A percentile compares a stretch with the other conserved stretches of the same genome.
phyloP scores from a whole-genome alignment of 352 stramenopile genomes.

The Pythium vanterpoolii region DNA sequence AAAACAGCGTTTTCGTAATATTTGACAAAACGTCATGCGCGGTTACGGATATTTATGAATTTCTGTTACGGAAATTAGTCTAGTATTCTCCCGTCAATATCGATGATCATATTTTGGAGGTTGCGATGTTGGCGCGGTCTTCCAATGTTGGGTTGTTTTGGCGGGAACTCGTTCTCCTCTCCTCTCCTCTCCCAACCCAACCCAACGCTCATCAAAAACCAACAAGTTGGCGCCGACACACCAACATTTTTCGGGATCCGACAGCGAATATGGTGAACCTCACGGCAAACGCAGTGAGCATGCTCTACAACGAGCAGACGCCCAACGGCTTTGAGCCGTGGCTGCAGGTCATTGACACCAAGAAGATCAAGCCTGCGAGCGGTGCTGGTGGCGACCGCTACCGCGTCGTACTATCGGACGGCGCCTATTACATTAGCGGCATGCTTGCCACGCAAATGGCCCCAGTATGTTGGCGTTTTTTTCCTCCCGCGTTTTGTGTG shows the following conservation, averaged over 20 bases:
- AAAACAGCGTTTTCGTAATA: not conserved
- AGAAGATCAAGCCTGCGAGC: constrained; percentile 84
- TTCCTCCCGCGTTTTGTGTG: not conserved
- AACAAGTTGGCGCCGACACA: constrained; percentile 8
- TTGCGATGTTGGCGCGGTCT: not conserved
- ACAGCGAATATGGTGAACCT: constrained; percentile 69
- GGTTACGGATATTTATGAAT: no score
- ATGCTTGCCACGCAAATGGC: constrained; percentile 85
- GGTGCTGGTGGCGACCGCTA: constrained; percentile 75
- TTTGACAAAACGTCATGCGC: constrained; percentile 2
- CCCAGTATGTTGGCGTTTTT: constrained; percentile 37
- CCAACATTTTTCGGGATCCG: constrained; percentile 6
- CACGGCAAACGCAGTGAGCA: constrained; percentile 76
- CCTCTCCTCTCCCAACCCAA: not conserved
- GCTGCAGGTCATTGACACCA: constrained; percentile 86
- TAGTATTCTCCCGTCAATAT: not conserved
- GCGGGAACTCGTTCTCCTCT: constrained; percentile 12
- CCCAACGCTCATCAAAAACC: constrained; percentile 2
- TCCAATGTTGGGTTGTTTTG: constrained; percentile 2
- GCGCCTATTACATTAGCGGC: constrained; percentile 77
- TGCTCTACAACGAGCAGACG: constrained; percentile 84
- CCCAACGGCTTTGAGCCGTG: constrained; percentile 84
- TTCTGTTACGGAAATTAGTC: not conserved
- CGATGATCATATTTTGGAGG: constrained; percentile 1
- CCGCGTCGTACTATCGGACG: constrained; percentile 80